Evolutionary conservation across 2,329 filamentous ascomycete genomes (phyloP).

Genomic region (Aspergillus transmontanensis): DNA sequence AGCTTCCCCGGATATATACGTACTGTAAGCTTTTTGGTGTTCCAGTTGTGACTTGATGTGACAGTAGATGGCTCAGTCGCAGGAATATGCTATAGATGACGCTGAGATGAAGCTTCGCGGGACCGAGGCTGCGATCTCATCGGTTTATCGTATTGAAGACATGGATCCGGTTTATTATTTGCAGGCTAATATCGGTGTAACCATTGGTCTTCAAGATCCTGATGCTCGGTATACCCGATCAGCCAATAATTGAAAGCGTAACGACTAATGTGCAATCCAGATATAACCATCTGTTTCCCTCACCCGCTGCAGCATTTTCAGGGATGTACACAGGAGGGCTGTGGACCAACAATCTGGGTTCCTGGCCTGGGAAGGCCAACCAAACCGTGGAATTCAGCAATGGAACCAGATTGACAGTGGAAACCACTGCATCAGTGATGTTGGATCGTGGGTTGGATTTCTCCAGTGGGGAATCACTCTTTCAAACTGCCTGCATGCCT

Average conservation of each 20-base stretch:
- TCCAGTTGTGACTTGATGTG: too few species aligned
- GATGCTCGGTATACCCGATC: constrained; percentile 52
- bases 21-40: constrained; percentile 38
- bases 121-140: not conserved
- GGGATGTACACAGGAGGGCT: not conserved
- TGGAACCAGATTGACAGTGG: not conserved
- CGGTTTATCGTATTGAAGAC: not conserved
- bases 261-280: not conserved
- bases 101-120: constrained; percentile 39
- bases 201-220: constrained; percentile 48
- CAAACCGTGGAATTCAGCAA: not conserved
- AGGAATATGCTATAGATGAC: constrained; percentile 37
- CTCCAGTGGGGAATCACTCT: not conserved
- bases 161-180: not conserved
- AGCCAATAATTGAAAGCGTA: too few species aligned
- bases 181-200: not conserved
- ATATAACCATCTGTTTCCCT: not conserved
- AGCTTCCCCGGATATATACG: constrained; percentile 59
- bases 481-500: not conserved
- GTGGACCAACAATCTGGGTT: not conserved
- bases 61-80: too few species aligned
- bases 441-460: not conserved
- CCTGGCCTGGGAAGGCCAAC: not conserved
- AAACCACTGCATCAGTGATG: not conserved
- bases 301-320: not conserved